Conservation (phyloP, 2,329 filamentous ascomycete genomes). For the Colletotrichum limetticola region DNA sequence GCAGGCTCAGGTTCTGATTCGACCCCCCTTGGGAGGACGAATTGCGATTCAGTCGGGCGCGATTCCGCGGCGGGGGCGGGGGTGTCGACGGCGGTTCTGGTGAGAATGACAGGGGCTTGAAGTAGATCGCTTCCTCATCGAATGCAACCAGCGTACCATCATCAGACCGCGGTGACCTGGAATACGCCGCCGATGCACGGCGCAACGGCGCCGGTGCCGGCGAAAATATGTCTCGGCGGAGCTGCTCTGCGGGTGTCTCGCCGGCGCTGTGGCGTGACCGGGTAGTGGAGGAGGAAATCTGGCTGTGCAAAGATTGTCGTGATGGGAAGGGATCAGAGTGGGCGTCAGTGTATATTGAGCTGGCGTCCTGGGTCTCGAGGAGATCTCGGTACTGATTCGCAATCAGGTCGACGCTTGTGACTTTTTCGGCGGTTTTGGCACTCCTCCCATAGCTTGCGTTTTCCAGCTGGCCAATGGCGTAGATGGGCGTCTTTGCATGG, state of each 20-base stretch:
- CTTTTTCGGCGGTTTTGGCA: constrained; percentile 43
- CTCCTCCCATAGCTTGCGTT: constrained; percentile 39
- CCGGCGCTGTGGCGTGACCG: background rate
- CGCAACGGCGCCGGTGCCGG: background rate
- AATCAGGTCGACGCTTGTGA: constrained; percentile 58
- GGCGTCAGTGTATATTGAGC: constrained; percentile 45
- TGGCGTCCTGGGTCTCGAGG: constrained; percentile 52
- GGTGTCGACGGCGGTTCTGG: constrained; percentile 46
- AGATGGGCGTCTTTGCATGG: constrained; percentile 63
- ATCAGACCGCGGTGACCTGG: constrained; percentile 51
- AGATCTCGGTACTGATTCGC: constrained; percentile 63
- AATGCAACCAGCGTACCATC: constrained; percentile 58
- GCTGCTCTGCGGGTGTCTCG: background rate
- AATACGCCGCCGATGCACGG: constrained; percentile 32
- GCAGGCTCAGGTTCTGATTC: constrained; percentile 54
- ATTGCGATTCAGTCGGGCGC: constrained; percentile 18
- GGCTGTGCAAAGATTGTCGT: background rate
- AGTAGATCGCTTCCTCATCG: constrained; percentile 59
- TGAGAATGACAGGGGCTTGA: constrained; percentile 56
- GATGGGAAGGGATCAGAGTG: constrained; percentile 40
- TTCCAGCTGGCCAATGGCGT: constrained; percentile 61
- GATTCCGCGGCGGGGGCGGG: constrained; percentile 34
- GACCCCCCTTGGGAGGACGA: background rate
- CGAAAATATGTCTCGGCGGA: constrained; percentile 5
- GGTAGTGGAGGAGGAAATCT: background rate